Evolutionary conservation across 1,139 yeast species (phyloP).

Genomic region (Pichia sp.): DNA sequence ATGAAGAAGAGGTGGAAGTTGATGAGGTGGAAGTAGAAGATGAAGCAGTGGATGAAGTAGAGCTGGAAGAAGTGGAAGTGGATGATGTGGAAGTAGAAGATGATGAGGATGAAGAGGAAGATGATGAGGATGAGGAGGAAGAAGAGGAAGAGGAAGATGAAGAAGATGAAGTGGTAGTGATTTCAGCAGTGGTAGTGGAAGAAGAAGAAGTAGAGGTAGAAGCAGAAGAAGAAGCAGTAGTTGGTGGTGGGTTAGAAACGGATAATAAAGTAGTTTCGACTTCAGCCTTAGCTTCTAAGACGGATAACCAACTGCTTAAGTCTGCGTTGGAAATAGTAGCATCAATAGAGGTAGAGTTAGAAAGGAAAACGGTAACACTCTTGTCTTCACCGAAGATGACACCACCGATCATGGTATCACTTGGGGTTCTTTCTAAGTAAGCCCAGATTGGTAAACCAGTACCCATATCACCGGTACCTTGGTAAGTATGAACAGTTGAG

Average conservation of each 20-base stretch:
- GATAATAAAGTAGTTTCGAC: slow-evolving; percentile 20
- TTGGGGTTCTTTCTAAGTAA: slow-evolving; percentile 50
- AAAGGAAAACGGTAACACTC: slow-evolving; percentile 56
- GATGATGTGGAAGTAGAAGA: background rate
- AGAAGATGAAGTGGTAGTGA: background rate
- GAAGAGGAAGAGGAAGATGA: background rate
- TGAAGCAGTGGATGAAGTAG: background rate
- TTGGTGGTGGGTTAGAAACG: slow-evolving; percentile 22
- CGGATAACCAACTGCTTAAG: slow-evolving; percentile 38
- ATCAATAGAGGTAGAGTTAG: slow-evolving; percentile 54
- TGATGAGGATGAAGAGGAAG: too few species aligned
- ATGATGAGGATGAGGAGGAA: background rate
- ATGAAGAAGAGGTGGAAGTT: too few species aligned
- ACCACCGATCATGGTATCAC: slow-evolving; percentile 62
- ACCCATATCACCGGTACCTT: slow-evolving; percentile 60
- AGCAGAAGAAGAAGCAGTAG: slow-evolving; percentile 10
- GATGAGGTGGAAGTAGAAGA: too few species aligned
- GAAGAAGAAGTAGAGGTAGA: slow-evolving; percentile 8
- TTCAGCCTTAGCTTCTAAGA: slow-evolving; percentile 15
- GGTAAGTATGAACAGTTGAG: slow-evolving; percentile 71
- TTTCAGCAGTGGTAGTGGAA: slow-evolving; percentile 10
- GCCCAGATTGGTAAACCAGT: slow-evolving; percentile 60
- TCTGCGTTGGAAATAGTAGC: slow-evolving; percentile 36
- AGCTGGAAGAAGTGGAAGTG: background rate
- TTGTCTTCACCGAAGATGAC: slow-evolving; percentile 65